phyloP scores from a whole-genome alignment of 306 rosid genomes.

The Fragaria ananassa region DNA sequence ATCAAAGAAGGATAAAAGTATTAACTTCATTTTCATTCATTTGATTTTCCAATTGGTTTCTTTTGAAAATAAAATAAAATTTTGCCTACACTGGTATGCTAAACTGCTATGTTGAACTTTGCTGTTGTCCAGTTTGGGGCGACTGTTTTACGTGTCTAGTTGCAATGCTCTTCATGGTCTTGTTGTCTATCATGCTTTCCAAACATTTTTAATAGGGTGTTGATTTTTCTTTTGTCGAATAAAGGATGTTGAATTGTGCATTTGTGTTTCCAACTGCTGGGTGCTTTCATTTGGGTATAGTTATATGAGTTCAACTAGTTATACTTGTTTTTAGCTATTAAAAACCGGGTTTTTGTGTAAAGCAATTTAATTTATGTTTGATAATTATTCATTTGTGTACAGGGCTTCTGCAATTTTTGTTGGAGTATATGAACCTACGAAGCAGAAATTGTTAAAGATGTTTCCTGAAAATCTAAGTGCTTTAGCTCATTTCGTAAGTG shows the following conservation, averaged over 20 bases:
- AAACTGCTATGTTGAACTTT: background rate
- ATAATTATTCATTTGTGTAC: conserved; percentile 29
- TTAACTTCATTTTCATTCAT: background rate
- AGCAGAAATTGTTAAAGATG: conserved; percentile 73
- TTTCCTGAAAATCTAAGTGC: conserved; percentile 87
- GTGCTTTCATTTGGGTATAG: background rate
- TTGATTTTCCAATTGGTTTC: background rate
- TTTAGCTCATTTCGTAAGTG: conserved; percentile 81
- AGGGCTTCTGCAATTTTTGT: conserved; percentile 96
- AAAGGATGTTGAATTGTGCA: background rate
- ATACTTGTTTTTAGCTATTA: background rate
- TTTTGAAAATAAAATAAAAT: background rate
- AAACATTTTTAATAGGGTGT: background rate
- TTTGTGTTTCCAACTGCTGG: background rate
- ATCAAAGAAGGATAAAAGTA: background rate
- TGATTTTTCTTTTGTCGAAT: background rate
- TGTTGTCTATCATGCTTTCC: background rate
- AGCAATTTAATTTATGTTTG: background rate
- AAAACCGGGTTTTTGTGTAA: background rate
- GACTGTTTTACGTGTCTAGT: background rate
- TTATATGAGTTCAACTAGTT: background rate
- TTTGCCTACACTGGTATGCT: background rate
- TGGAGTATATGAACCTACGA: conserved; percentile 91
- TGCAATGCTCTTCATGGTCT: background rate
- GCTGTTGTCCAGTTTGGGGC: background rate